These are phyloP conservation scores for Penicillium brevicompactum DNA, from an alignment of 2,329 filamentous ascomycete genomes.

Conservation along the genomic window DNA sequence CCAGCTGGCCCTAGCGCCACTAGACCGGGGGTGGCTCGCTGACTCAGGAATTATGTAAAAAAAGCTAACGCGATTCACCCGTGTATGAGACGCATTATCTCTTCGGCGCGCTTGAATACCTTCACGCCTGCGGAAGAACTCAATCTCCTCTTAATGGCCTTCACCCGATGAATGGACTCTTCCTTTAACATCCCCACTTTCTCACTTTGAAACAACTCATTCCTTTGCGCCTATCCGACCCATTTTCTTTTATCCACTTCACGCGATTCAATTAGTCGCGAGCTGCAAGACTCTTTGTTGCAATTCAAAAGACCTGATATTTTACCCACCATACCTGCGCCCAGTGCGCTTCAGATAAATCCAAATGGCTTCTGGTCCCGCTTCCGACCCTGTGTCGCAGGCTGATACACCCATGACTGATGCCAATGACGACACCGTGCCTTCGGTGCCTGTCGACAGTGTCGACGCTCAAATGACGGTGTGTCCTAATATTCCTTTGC, in stretches of 20 bases:
- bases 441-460: slow-evolving; percentile 39
- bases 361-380: slow-evolving; percentile 45
- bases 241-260: background rate
- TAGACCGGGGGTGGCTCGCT: background rate
- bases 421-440: slow-evolving; percentile 37
- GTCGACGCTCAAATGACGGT: slow-evolving; percentile 43
- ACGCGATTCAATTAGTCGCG: slow-evolving; percentile 11
- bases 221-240: background rate
- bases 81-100: background rate
- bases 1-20: background rate
- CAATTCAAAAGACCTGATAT: slow-evolving; percentile 13
- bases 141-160: slow-evolving; percentile 1
- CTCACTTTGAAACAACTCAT: background rate
- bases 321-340: slow-evolving; percentile 20
- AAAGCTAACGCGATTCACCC: background rate
- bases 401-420: slow-evolving; percentile 53
- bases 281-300: slow-evolving; percentile 9
- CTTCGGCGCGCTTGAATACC: slow-evolving; percentile 31
- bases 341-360: slow-evolving; percentile 27
- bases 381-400: slow-evolving; percentile 46
- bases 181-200: background rate
- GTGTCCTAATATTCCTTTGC: slow-evolving; percentile 21
- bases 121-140: slow-evolving; percentile 17
- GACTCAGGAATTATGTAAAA: background rate
- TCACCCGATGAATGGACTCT: background rate